Evolutionary conservation across 768 basidiomycete species (phyloP).

Genomic region (Ramaria sp.): DNA sequence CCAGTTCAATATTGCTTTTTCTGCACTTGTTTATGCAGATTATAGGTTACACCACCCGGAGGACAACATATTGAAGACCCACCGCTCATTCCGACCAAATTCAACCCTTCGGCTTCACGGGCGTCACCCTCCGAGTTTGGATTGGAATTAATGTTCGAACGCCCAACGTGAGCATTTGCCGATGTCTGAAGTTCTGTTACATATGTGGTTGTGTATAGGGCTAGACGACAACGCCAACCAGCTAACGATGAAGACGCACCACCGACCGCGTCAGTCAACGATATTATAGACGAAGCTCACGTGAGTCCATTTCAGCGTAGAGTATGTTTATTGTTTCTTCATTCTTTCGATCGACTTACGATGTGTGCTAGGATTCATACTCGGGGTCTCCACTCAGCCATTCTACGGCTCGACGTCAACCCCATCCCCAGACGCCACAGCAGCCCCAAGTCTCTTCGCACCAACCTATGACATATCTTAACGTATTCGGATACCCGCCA

Average conservation of each 20-base stretch:
- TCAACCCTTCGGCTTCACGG: constrained; percentile 57
- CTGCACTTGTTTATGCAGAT: neutral
- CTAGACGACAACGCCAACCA: constrained; percentile 37
- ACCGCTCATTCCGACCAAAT: constrained; percentile 69
- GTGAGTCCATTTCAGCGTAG: constrained; percentile 29
- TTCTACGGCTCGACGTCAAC: constrained; percentile 9
- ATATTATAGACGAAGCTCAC: constrained; percentile 51
- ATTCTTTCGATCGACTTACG: neutral
- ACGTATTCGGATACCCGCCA: constrained; percentile 84
- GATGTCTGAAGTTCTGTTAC: constrained; percentile 2
- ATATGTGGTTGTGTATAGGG: neutral
- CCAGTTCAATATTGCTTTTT: neutral
- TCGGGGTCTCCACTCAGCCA: constrained; percentile 24
- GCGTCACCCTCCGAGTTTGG: constrained; percentile 64
- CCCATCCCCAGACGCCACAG: neutral
- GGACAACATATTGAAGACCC: constrained; percentile 60
- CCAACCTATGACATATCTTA: constrained; percentile 43
- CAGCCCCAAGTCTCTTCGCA: constrained; percentile 13
- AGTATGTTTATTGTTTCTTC: constrained; percentile 23
- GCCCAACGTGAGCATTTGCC: constrained; percentile 35
- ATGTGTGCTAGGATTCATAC: constrained; percentile 21
- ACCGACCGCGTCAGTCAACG: constrained; percentile 62
- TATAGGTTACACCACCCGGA: constrained; percentile 33
- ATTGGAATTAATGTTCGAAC: constrained; percentile 79
- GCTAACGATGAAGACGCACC: constrained; percentile 72